Percentiles rank a stretch among this genome's conserved stretches.
These are phyloP conservation scores for Viridothelium virens DNA, from an alignment of 495 filamentous ascomycete species.

Conservation along the genomic window DNA sequence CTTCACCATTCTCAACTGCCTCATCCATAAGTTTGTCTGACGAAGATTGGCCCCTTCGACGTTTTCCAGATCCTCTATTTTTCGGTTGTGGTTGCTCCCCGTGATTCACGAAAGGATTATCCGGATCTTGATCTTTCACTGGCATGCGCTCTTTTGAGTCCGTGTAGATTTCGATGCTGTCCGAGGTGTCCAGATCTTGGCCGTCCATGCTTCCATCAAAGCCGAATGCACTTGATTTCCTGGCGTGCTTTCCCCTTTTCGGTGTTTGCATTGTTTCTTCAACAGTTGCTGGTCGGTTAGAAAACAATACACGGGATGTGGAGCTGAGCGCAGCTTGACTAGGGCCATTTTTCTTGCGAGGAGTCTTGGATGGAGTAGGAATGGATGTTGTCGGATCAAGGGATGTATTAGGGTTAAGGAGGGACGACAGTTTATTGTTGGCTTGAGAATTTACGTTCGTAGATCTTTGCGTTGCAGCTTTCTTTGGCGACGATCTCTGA, in stretches of 20 bases:
- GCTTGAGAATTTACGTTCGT: not conserved
- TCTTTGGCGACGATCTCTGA: conserved; percentile 30
- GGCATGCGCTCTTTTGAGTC: conserved; percentile 84
- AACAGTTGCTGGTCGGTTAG: conserved; percentile 37
- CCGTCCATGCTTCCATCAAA: conserved; percentile 63
- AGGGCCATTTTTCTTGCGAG: conserved; percentile 57
- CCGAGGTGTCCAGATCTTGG: conserved; percentile 37
- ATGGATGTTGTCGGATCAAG: conserved; percentile 47
- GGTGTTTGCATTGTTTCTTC: conserved; percentile 55
- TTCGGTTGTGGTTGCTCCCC: conserved; percentile 8
- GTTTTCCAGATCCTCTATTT: conserved; percentile 11
- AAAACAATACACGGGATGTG: conserved; percentile 70
- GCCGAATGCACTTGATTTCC: conserved; percentile 53
- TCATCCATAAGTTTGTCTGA: conserved; percentile 50
- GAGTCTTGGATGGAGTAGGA: conserved; percentile 87
- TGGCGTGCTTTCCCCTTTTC: conserved; percentile 43
- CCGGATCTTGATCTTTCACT: conserved; percentile 51
- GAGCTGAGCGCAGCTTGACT: conserved; percentile 48
- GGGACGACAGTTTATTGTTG: conserved; percentile 18
- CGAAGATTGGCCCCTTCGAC: conserved; percentile 6
- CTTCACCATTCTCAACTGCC: conserved; percentile 59
- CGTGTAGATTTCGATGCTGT: conserved; percentile 73
- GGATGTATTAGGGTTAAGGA: conserved; percentile 16
- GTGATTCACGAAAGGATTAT: conserved; percentile 65
- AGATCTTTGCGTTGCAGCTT: conserved; percentile 20